phyloP scores from a whole-genome alignment of 192 early-diverging fungal species.

The Backusella tarrabulga region DNA sequence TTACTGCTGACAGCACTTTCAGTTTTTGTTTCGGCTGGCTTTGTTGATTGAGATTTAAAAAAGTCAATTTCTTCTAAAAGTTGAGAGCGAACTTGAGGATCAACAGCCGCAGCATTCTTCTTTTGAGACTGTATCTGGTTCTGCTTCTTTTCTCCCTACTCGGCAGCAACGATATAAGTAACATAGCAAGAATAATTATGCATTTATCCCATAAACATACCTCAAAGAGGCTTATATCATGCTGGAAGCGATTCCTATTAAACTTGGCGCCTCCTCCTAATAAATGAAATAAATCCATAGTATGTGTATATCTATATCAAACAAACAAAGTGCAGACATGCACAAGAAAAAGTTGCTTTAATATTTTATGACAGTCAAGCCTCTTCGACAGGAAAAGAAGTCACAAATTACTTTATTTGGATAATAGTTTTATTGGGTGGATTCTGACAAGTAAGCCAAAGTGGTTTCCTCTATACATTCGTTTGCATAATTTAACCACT shows the following conservation, averaged over 20 bases:
- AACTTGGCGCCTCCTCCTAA: constrained; percentile 88
- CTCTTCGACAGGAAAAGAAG: neutral
- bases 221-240: constrained; percentile 82
- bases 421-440: neutral
- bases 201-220: constrained; percentile 36
- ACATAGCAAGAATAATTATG: neutral
- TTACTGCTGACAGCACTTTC: constrained; percentile 25
- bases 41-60: constrained; percentile 27
- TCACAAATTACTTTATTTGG: neutral
- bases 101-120: constrained; percentile 13
- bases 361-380: neutral
- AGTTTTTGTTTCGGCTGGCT: constrained; percentile 33
- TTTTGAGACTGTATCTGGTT: neutral
- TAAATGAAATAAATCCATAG: constrained; percentile 83
- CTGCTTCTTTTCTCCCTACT: constrained; percentile 7
- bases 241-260: constrained; percentile 77
- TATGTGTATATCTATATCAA: neutral
- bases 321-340: neutral
- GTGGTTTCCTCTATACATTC: constrained; percentile 33
- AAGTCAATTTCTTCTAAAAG: constrained; percentile 46
- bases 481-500: constrained; percentile 17
- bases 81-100: constrained; percentile 18
- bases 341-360: neutral
- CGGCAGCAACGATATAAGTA: neutral
- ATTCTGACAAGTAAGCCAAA: neutral